Evolutionary conservation across 495 filamentous ascomycete species (phyloP).

Genomic region (Thermothielavioides terrestris): DNA sequence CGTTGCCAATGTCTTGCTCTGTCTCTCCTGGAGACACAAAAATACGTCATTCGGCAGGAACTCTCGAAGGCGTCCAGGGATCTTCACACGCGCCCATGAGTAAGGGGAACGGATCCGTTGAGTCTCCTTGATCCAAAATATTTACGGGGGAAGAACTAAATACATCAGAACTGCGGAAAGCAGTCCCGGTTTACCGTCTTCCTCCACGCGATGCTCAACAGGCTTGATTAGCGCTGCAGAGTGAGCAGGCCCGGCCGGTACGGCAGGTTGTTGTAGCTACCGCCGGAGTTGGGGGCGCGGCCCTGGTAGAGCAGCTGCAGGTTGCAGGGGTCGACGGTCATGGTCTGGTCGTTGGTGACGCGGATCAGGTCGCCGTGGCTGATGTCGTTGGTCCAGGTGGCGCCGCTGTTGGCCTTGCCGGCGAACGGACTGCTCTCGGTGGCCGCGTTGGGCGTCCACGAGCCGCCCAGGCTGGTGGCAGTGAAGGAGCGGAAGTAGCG

Average conservation of each 20-base stretch:
- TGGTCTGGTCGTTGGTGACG: slow-evolving; percentile 46
- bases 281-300: slow-evolving; percentile 29
- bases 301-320: slow-evolving; percentile 54
- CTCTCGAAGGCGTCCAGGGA: too few species aligned
- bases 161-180: too few species aligned
- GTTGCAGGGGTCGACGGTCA: slow-evolving; percentile 49
- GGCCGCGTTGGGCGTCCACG: slow-evolving; percentile 46
- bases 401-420: slow-evolving; percentile 52
- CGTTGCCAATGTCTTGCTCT: too few species aligned
- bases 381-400: slow-evolving; percentile 57
- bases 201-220: too few species aligned
- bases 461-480: slow-evolving; percentile 41
- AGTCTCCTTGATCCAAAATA: too few species aligned
- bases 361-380: slow-evolving; percentile 55
- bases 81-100: too few species aligned
- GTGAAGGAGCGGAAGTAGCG: slow-evolving; percentile 61
- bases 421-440: slow-evolving; percentile 49
- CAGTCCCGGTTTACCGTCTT: too few species aligned
- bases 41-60: too few species aligned
- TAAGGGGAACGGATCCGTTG: too few species aligned
- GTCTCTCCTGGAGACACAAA: too few species aligned
- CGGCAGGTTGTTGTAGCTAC: slow-evolving; percentile 37
- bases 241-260: slow-evolving; percentile 45
- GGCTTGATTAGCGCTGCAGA: too few species aligned
- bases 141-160: too few species aligned